Percentiles rank a stretch among this genome's conserved stretches.
Evolutionary conservation across 805 yeast species (phyloP).

Genomic region (Candida pini): DNA sequence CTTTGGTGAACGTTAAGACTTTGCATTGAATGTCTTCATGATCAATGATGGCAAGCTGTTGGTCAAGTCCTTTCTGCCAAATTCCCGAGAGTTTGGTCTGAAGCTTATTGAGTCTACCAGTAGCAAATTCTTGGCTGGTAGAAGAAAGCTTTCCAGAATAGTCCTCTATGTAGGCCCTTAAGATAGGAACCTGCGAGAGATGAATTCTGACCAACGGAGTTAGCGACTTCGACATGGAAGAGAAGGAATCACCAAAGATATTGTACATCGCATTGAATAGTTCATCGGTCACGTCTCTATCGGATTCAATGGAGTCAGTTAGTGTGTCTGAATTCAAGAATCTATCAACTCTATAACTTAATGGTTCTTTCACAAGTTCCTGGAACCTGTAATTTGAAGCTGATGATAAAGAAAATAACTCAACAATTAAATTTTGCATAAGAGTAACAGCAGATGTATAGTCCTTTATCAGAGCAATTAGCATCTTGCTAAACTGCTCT

Average conservation of each 20-base stretch:
- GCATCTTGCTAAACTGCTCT: slow-evolving; percentile 2
- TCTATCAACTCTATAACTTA: slow-evolving; percentile 15
- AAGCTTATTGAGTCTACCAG: slow-evolving; percentile 44
- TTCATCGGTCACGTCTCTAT: slow-evolving; percentile 26
- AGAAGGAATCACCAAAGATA: slow-evolving; percentile 20
- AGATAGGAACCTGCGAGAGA: slow-evolving; percentile 36
- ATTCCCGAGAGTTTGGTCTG: slow-evolving; percentile 43
- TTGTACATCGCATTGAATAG: slow-evolving; percentile 26
- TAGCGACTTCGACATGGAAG: slow-evolving; percentile 30
- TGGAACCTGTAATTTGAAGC: slow-evolving; percentile 33
- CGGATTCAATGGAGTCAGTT: slow-evolving; percentile 20
- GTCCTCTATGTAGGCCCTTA: slow-evolving; percentile 38
- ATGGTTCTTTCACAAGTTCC: slow-evolving; percentile 33
- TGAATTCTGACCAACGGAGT: slow-evolving; percentile 31
- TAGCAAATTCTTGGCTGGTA: slow-evolving; percentile 60
- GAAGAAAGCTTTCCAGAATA: slow-evolving; percentile 33
- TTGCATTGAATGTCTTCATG: slow-evolving; percentile 14
- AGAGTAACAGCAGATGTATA: slow-evolving; percentile 15
- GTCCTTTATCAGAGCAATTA: slow-evolving; percentile 7
- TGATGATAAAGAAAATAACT: slow-evolving; percentile 40
- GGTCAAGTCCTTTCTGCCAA: slow-evolving; percentile 57
- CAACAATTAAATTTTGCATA: slow-evolving; percentile 46
- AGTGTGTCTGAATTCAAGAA: slow-evolving; percentile 7
- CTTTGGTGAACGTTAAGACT: slow-evolving; percentile 39
- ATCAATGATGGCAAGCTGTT: slow-evolving; percentile 44